Base-by-base conservation (phyloP, 2,329 filamentous ascomycete species). In the Aspergillus niger region DNA sequence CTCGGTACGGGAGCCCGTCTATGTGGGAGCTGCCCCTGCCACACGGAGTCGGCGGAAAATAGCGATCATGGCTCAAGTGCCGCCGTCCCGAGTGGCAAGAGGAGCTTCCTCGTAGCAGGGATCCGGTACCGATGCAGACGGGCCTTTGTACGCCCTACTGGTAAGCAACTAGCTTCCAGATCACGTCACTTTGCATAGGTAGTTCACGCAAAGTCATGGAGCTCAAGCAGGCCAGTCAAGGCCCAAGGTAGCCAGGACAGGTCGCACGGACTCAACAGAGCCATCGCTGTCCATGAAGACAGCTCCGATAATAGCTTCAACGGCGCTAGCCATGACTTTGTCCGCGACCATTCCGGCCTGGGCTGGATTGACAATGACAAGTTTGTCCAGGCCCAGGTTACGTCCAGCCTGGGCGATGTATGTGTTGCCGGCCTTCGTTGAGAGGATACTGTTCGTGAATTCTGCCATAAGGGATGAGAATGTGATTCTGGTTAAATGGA, bases 271-370 rank as follows among this genome's bases (percentile, higher is more conserved):
- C 5, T 52, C n/a, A 3, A 59, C 49, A 4, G 32, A 8, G 65
- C 32, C 38, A 2, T 64, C 62, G 28, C 67, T 70, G 47, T 77
- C 75, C 2, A 69, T 32, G 24, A 64, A 72, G 8, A 72, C 69
- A 7, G 73, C 76, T 3, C 73, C 74, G n/a, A 76, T 41, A n/a
- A 77, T 58, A 13, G 74, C 74, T 56, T 75, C 70, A 0, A 77
- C 58, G 0, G 72, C 69, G 3, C 63, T 68, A 1, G 74, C 72
- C 65, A 74, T 72, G 15, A 69, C 64, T 1, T 55, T 60, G 0
- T 50, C 24, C 1, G 69, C 68, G 5, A 70, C 49, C 2, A 5
- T 30, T 10, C n/a, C 49, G 4, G 36, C 30, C 58, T 71, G 68
- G n/a, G 57, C 60, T 8, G 47, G 62, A 30, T 67, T 68, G 2